These are phyloP conservation scores for Telopea speciosissima DNA, from an alignment of 177 flowering plant genomes.

Conservation along the genomic window DNA sequence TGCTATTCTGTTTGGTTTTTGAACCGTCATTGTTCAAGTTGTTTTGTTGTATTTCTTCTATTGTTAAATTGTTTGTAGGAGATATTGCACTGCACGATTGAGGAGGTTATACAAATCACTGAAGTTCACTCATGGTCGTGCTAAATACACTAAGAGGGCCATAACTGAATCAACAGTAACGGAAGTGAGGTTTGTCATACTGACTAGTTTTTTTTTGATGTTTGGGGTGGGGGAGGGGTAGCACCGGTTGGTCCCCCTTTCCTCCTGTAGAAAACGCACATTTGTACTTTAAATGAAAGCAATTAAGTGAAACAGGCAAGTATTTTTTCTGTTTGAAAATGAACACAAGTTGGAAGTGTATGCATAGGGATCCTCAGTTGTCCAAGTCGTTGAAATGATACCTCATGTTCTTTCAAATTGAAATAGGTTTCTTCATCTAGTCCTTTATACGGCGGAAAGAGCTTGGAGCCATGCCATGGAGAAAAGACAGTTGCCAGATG, in stretches of 20 bases:
- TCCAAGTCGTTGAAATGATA: not conserved
- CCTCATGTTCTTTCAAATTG: slow-evolving; percentile 4
- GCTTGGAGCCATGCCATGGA: slow-evolving; percentile 99
- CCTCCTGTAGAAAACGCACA: no score
- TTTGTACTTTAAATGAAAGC: no score
- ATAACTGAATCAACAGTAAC: slow-evolving; percentile 66
- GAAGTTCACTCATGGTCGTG: slow-evolving; percentile 96
- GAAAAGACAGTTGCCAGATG: slow-evolving; percentile 88
- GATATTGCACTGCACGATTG: slow-evolving; percentile 93
- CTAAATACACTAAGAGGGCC: slow-evolving; percentile 54
- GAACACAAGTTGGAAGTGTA: no score
- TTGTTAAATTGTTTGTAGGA: slow-evolving; percentile 34
- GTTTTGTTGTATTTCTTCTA: not conserved
- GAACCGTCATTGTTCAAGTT: not conserved
- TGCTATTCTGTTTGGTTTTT: not conserved
- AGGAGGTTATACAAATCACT: slow-evolving; percentile 85
- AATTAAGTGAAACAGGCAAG: no score
- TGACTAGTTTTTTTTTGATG: no score
- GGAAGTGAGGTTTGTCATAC: slow-evolving; percentile 68
- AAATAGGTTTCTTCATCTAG: slow-evolving; percentile 79
- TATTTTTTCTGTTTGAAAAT: no score
- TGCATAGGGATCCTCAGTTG: not conserved
- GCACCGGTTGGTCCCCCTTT: no score
- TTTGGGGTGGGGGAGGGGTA: no score
- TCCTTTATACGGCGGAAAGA: slow-evolving; percentile 88